Conservation (phyloP, 305 asterid genomes). For the Fraxinus paxiana region DNA sequence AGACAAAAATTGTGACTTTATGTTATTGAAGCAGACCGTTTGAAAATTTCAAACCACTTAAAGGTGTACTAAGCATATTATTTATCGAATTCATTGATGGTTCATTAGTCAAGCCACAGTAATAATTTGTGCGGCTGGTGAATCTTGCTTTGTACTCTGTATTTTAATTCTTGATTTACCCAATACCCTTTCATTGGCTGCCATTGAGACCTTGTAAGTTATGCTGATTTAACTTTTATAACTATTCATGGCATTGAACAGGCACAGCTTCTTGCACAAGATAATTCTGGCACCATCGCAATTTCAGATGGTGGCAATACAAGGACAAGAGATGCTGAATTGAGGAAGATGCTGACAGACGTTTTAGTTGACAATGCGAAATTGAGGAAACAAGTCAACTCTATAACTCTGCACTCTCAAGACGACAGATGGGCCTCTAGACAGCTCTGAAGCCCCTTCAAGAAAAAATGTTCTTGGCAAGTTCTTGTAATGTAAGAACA, state of each 20-base stretch:
- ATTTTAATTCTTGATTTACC: neutral
- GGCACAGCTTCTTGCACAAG: slow-evolving; percentile 56
- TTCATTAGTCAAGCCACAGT: neutral
- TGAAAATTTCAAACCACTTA: neutral
- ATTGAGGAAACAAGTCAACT: slow-evolving; percentile 47
- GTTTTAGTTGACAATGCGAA: slow-evolving; percentile 47
- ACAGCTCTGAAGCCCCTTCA: slow-evolving; percentile 16
- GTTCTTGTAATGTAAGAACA: slow-evolving; percentile 9
- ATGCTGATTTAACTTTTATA: neutral
- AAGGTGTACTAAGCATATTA: neutral
- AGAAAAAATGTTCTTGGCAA: slow-evolving; percentile 22
- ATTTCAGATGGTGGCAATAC: slow-evolving; percentile 20
- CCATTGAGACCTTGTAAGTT: neutral
- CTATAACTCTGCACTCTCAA: slow-evolving; percentile 35
- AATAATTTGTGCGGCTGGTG: neutral
- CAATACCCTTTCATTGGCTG: neutral
- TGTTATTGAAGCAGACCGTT: neutral
- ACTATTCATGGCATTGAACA: slow-evolving; percentile 27
- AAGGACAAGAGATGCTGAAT: slow-evolving; percentile 27
- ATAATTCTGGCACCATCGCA: slow-evolving; percentile 13
- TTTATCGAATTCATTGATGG: neutral
- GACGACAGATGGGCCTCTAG: slow-evolving; percentile 14
- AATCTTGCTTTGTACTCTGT: neutral
- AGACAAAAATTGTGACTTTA: neutral
- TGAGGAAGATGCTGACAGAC: slow-evolving; percentile 49